phyloP scores from a whole-genome alignment of 1,284 basidiomycete species.

The Pyrrhoderma lamaoense region DNA sequence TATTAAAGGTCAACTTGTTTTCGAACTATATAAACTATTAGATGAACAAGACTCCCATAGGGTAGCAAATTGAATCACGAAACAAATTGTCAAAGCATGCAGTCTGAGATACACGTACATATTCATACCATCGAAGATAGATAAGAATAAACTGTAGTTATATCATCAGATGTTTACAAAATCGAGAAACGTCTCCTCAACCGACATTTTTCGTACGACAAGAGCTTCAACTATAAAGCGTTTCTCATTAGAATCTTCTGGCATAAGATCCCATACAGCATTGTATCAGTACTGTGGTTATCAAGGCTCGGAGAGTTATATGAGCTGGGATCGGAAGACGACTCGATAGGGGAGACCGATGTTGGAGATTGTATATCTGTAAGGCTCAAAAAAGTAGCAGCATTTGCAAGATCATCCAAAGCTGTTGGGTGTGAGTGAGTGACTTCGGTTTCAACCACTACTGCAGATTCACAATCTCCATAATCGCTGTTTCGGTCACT shows the following conservation, averaged over 20 bases:
- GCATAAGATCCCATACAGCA: conserved; percentile 8
- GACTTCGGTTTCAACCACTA: conserved; percentile 2
- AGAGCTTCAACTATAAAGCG: conserved; percentile 72
- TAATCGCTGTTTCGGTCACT: not conserved
- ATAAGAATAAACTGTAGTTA: no score
- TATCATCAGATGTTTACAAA: conserved; percentile 55
- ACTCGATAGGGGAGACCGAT: not conserved
- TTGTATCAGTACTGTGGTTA: not conserved
- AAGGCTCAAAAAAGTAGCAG: conserved; percentile 6
- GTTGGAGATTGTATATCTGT: not conserved
- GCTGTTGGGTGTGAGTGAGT: not conserved
- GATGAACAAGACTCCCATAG: no score
- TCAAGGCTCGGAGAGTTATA: not conserved
- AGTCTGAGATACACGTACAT: no score
- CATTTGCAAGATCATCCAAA: conserved; percentile 10
- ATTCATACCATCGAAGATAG: no score
- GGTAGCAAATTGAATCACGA: no score
- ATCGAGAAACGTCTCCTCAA: conserved; percentile 67
- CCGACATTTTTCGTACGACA: conserved; percentile 63
- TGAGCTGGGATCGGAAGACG: not conserved
- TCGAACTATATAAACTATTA: no score
- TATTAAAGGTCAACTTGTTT: no score
- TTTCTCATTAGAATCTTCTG: conserved; percentile 21
- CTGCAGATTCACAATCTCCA: conserved; percentile 1
- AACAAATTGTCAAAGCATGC: no score